These are phyloP conservation scores for Penicillium dipodomyicola DNA, from an alignment of 495 filamentous ascomycete species.

Conservation along the genomic window DNA sequence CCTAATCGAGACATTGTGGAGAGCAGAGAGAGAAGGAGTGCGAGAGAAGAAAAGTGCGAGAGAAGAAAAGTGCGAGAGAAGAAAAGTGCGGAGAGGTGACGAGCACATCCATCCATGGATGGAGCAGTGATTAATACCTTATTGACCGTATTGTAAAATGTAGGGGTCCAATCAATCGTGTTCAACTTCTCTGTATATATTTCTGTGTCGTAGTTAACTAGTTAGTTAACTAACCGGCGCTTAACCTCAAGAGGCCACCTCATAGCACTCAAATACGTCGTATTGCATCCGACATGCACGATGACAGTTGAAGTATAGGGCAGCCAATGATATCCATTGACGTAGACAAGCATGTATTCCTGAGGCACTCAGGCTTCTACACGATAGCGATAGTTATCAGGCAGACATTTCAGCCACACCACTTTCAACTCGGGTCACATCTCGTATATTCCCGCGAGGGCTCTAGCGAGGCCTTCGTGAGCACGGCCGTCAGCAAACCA, in stretches of 20 bases:
- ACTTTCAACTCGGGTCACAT: neutral
- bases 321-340: conserved; percentile 6
- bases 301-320: conserved; percentile 3
- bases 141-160: too few species aligned
- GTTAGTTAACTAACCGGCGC: too few species aligned
- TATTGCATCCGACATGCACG: neutral
- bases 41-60: too few species aligned
- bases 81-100: too few species aligned
- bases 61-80: too few species aligned
- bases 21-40: too few species aligned
- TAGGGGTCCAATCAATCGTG: too few species aligned
- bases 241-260: neutral
- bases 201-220: too few species aligned
- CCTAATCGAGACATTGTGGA: too few species aligned
- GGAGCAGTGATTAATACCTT: too few species aligned
- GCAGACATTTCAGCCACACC: conserved; percentile 10
- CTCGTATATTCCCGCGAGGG: conserved; percentile 2
- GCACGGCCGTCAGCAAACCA: conserved; percentile 3
- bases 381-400: neutral
- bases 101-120: too few species aligned
- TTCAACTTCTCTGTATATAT: too few species aligned
- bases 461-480: neutral
- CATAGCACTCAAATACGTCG: neutral
- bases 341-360: neutral
- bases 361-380: conserved; percentile 10